Conservation (phyloP, 2,329 filamentous ascomycete species). For the Curvularia spicifera region DNA sequence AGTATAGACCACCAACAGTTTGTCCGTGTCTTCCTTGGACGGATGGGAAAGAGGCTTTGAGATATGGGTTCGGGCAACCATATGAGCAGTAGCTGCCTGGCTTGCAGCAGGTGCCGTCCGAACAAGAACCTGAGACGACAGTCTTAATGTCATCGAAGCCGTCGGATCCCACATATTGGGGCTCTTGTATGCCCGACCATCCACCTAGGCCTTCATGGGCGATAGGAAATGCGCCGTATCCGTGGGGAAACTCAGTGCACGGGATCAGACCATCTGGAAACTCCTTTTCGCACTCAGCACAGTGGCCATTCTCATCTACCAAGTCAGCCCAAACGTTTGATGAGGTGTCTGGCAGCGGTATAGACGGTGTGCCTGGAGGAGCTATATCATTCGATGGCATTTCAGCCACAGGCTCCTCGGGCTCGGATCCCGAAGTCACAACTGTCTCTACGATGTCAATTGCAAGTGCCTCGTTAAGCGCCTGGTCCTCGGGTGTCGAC, state of each 20-base stretch:
- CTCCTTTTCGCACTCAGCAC: slow-evolving; percentile 63
- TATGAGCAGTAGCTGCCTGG: slow-evolving; percentile 83
- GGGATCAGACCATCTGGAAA: slow-evolving; percentile 78
- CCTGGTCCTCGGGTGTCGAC: not conserved
- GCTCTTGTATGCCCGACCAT: slow-evolving; percentile 79
- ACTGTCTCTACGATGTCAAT: not conserved
- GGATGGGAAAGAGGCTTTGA: slow-evolving; percentile 88
- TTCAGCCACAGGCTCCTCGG: slow-evolving; percentile 1
- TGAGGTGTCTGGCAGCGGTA: slow-evolving; percentile 26
- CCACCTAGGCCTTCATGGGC: slow-evolving; percentile 73
- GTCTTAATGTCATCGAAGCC: slow-evolving; percentile 64
- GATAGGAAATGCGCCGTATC: slow-evolving; percentile 78
- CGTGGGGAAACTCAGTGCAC: slow-evolving; percentile 76
- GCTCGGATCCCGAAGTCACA: not conserved
- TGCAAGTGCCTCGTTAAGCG: not conserved
- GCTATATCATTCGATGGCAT: slow-evolving; percentile 15
- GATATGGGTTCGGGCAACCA: slow-evolving; percentile 86
- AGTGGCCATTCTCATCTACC: slow-evolving; percentile 32
- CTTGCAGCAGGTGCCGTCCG: slow-evolving; percentile 64
- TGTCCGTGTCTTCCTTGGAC: slow-evolving; percentile 80
- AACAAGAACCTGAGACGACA: slow-evolving; percentile 67
- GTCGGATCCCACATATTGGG: slow-evolving; percentile 39
- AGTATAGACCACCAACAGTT: slow-evolving; percentile 87
- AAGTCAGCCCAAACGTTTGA: slow-evolving; percentile 25
- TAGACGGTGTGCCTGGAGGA: slow-evolving; percentile 35